Conservation (phyloP, 2,329 filamentous ascomycete species). For the Phialocephala sp. region DNA sequence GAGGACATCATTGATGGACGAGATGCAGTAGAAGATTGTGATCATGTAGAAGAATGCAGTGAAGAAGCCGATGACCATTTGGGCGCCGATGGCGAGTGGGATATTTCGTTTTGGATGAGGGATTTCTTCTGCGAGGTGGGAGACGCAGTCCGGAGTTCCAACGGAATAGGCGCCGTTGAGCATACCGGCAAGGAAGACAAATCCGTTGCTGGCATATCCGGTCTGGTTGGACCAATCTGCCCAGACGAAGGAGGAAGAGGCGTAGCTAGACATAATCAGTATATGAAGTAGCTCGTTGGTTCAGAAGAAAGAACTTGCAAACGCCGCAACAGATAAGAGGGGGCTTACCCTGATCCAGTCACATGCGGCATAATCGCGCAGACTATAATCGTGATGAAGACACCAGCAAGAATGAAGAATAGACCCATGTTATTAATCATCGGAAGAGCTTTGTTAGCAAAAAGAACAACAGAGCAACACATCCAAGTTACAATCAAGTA, state of each 20-base stretch:
- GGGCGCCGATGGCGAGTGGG: conserved; percentile 57
- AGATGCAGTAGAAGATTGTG: conserved; percentile 62
- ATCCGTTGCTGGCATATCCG: conserved; percentile 54
- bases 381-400: conserved; percentile 53
- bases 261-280: conserved; percentile 12
- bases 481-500: conserved; percentile 55
- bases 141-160: conserved; percentile 68
- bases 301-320: background rate
- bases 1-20: conserved; percentile 58
- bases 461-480: conserved; percentile 53
- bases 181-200: conserved; percentile 55
- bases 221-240: conserved; percentile 52
- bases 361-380: conserved; percentile 58
- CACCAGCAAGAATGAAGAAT: conserved; percentile 57
- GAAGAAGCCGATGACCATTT: conserved; percentile 56
- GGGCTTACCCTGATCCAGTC: conserved; percentile 50
- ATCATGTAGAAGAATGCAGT: conserved; percentile 59
- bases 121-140: conserved; percentile 70
- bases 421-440: conserved; percentile 59
- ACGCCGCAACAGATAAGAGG: background rate
- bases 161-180: conserved; percentile 72
- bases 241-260: conserved; percentile 49
- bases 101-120: conserved; percentile 56
- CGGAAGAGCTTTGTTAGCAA: conserved; percentile 60
- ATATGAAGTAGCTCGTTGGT: background rate